A percentile compares a stretch with the other conserved stretches of the same genome.
Evolutionary conservation across 805 yeast genomes (phyloP).

Genomic region (Saccharomycopsis sp.): DNA sequence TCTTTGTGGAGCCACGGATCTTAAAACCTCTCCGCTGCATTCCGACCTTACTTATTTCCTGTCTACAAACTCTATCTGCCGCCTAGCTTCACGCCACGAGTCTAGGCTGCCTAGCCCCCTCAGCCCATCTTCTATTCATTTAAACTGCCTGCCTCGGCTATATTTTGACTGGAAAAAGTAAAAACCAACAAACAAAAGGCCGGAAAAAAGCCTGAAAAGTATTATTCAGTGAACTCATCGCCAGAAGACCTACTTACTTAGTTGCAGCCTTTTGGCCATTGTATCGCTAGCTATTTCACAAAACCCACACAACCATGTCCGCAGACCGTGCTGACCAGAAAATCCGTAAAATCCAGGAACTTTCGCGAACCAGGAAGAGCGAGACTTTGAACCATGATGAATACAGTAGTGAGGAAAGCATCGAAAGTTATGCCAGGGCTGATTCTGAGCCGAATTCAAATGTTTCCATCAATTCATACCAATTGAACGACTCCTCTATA

Average conservation of each 20-base stretch:
- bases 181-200: background rate
- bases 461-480: background rate
- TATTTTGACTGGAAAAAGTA: background rate
- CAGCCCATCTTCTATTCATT: background rate
- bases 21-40: too few species aligned
- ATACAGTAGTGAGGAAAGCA: background rate
- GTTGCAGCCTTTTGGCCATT: too few species aligned
- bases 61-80: too few species aligned
- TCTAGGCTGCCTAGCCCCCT: background rate
- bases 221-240: background rate
- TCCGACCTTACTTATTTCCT: too few species aligned
- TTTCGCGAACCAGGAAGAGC: conserved; percentile 31
- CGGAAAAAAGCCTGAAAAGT: background rate
- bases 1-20: too few species aligned
- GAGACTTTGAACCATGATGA: conserved; percentile 11
- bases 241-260: background rate
- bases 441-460: background rate
- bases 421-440: background rate
- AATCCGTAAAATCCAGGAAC: conserved; percentile 25
- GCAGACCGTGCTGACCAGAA: conserved; percentile 21
- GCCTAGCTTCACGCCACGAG: background rate
- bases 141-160: background rate
- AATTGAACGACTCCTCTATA: background rate
- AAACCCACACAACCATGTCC: background rate
- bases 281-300: too few species aligned